Evolutionary conservation across 163 green algal species (phyloP).

Genomic region (Botryococcus braunii): DNA sequence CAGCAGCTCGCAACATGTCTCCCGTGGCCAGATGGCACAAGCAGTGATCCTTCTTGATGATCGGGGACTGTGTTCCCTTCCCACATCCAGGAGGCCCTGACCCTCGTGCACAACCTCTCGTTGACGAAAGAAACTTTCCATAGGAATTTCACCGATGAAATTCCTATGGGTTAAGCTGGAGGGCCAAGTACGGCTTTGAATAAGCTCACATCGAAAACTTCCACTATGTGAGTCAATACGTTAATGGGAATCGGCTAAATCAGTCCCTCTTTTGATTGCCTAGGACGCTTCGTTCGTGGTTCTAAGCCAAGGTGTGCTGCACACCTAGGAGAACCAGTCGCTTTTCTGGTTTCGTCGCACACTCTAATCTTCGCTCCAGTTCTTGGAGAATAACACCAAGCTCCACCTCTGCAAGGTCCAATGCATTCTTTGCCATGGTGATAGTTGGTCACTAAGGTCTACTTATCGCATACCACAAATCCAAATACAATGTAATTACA

Average conservation of each 20-base stretch:
- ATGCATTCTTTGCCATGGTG: too few species aligned
- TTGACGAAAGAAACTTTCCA: not conserved
- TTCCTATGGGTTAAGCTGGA: too few species aligned
- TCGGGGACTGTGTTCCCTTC: slow-evolving; percentile 94
- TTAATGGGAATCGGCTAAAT: not conserved
- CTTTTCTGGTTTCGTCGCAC: slow-evolving; percentile 88
- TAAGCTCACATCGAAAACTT: not conserved
- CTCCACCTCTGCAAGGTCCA: slow-evolving; percentile 65
- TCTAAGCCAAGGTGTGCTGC: not conserved
- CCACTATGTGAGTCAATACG: not conserved
- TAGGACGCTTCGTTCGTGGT: too few species aligned
- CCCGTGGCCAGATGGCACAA: slow-evolving; percentile 95
- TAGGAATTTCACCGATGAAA: not conserved
- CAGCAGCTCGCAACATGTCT: slow-evolving; percentile 93
- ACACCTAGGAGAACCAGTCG: slow-evolving; percentile 88
- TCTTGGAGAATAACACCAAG: slow-evolving; percentile 78
- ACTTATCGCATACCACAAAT: too few species aligned
- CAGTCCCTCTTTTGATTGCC: not conserved
- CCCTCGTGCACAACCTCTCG: not conserved
- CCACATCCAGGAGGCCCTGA: slow-evolving; percentile 85
- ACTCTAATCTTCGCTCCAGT: slow-evolving; percentile 82
- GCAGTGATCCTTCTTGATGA: slow-evolving; percentile 95
- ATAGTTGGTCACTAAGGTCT: too few species aligned
- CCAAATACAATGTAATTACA: too few species aligned
- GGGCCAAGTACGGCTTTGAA: too few species aligned